Conservation (phyloP, 2,329 filamentous ascomycete species). For the Pestalotiopsis fici region DNA sequence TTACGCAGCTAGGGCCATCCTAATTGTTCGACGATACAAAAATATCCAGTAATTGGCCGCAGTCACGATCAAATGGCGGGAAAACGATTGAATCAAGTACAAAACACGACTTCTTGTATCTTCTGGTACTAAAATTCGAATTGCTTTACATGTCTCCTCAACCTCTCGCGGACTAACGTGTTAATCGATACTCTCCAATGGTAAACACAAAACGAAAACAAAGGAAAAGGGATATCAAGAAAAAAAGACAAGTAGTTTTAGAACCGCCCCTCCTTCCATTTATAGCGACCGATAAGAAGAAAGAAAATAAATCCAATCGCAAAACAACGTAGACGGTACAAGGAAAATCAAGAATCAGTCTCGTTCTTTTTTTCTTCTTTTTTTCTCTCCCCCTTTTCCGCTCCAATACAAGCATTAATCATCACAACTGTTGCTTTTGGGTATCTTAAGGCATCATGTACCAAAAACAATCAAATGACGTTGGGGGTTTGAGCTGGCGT, state of each 20-base stretch:
- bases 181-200: neutral
- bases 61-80: no score
- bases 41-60: no score
- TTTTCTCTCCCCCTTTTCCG: no score
- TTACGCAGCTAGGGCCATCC: no score
- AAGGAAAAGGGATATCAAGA: slow-evolving; percentile 2
- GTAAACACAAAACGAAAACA: neutral
- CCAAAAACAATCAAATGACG: neutral
- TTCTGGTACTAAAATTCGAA: no score
- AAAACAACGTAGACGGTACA: neutral
- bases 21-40: no score
- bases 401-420: neutral
- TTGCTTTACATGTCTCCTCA: neutral
- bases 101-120: no score
- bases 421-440: no score
- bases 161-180: neutral
- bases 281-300: neutral
- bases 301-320: neutral
- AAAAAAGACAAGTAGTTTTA: neutral
- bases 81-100: no score
- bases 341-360: neutral
- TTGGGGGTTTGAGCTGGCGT: slow-evolving; percentile 9
- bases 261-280: neutral
- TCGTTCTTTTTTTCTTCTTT: neutral
- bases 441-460: no score